Evolutionary conservation across 2,329 filamentous ascomycete genomes (phyloP), one percentile per base, ranked within the genome.

Genomic region (Aulographum hederae): DNA sequence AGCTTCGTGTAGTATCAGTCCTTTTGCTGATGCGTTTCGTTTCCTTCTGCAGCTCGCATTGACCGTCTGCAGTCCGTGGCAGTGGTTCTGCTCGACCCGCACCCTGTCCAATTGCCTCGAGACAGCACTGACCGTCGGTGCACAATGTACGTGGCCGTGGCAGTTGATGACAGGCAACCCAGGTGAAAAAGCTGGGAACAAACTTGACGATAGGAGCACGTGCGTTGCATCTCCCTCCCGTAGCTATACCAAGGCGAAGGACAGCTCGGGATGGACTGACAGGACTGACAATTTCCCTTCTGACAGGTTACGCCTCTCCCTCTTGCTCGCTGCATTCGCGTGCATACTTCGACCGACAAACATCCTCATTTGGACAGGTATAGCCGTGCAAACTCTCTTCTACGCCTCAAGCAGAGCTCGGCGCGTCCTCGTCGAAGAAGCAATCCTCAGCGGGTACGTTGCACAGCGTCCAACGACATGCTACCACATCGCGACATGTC

Each of bases 101-200:
- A 93, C 89, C 1, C 77, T 98, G 46, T 94, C 86, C 33, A 98
- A 98, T 56, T 89, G 76, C 32, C 60, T 95, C 4, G 89, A 98
- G 60, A 82, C 78, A n/a, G 79, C 78, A 1, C 57, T 98, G 42
- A 94, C 86, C 4, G 63, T 78, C 36, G 63, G 72, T 44, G 86
- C 84, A 2, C 60, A 95, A 28, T 73, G 72, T 48, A 69, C 74
- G 43, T 95, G 82, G 79, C 86, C 89, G 10, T 95, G 89, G 85
- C 61, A 70, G 35, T 65, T 80, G 52, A 35, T 37, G 6, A 6
- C 20, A 6, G 20, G 20, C 6, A n/a, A 23, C n/a, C 20, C 6
- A 23, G 20, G 20, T 23, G 20, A n/a, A n/a, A 6, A 23, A 23
- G 6, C 6, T 23, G 20, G n/a, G 20, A n/a, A n/a, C n/a, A 23